Evolutionary conservation across 225 moss, liverwort and hornwort species (phyloP).

Genomic region (Straminergon stramineum): DNA sequence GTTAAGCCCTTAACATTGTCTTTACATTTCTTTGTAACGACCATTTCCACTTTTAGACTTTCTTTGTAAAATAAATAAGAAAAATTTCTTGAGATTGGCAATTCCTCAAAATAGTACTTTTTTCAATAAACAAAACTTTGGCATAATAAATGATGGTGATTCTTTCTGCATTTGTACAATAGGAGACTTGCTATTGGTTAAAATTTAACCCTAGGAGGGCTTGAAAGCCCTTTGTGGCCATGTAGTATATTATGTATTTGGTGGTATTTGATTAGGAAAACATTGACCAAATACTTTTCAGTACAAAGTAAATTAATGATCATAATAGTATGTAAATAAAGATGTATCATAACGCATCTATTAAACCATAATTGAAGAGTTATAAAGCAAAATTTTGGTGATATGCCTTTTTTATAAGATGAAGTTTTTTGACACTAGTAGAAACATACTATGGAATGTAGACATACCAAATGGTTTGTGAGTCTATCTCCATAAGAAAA

Average conservation of each 20-base stretch:
- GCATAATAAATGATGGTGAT: neutral
- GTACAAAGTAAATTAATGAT: no score
- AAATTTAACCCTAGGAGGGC: no score
- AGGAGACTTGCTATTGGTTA: accelerated
- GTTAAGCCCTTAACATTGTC: neutral
- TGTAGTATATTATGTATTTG: no score
- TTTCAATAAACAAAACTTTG: neutral
- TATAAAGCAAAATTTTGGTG: neutral
- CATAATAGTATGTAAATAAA: no score
- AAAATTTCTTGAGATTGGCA: neutral
- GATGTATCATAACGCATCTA: no score
- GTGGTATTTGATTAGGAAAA: no score
- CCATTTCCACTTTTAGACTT: neutral
- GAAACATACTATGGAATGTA: neutral
- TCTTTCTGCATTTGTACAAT: neutral
- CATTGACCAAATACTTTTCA: no score
- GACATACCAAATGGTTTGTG: neutral
- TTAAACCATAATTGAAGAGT: no score
- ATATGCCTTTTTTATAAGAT: neutral
- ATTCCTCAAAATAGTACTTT: neutral
- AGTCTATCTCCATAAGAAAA: neutral
- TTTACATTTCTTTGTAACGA: neutral
- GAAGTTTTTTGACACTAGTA: neutral
- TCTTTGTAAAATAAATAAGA: neutral
- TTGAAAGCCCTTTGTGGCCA: no score